These are phyloP conservation scores for Colletotrichum navitas DNA, from an alignment of 2,329 filamentous ascomycete species.

Conservation along the genomic window DNA sequence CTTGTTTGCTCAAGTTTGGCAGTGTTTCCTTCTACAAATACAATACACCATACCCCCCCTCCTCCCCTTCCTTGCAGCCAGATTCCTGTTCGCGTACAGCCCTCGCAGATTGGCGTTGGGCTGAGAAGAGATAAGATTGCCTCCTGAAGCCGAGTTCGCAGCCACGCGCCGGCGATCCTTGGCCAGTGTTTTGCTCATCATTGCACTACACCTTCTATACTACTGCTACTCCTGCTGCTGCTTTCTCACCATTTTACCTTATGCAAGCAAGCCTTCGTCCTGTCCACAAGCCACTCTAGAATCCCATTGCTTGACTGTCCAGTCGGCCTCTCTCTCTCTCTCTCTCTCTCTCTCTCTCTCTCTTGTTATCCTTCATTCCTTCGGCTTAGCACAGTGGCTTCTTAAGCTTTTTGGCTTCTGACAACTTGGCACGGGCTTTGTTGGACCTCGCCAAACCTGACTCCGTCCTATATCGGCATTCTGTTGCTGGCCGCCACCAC, in stretches of 20 bases:
- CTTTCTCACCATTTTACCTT: background rate
- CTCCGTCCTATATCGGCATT: slow-evolving; percentile 1
- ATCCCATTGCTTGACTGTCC: background rate
- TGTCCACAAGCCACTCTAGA: background rate
- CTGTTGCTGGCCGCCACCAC: background rate
- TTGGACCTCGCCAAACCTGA: slow-evolving; percentile 15
- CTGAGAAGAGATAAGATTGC: background rate
- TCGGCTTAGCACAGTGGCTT: background rate
- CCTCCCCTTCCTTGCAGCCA: slow-evolving; percentile 11
- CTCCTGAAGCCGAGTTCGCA: slow-evolving; percentile 7
- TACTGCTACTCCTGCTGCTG: background rate
- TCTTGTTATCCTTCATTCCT: background rate
- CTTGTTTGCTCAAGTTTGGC: background rate
- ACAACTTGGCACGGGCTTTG: slow-evolving; percentile 25
- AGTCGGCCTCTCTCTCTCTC: background rate
- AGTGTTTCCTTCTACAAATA: slow-evolving; percentile 1
- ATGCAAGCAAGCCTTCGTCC: background rate
- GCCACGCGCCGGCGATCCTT: background rate
- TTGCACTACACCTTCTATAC: background rate
- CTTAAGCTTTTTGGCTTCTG: slow-evolving; percentile 33
- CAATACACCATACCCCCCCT: background rate
- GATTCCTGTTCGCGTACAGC: slow-evolving; percentile 14
- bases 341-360: background rate
- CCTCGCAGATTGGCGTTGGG: slow-evolving; percentile 12
- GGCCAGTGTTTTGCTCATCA: background rate